Conservation (phyloP, 495 filamentous ascomycete genomes). For the Zalerion maritima region DNA sequence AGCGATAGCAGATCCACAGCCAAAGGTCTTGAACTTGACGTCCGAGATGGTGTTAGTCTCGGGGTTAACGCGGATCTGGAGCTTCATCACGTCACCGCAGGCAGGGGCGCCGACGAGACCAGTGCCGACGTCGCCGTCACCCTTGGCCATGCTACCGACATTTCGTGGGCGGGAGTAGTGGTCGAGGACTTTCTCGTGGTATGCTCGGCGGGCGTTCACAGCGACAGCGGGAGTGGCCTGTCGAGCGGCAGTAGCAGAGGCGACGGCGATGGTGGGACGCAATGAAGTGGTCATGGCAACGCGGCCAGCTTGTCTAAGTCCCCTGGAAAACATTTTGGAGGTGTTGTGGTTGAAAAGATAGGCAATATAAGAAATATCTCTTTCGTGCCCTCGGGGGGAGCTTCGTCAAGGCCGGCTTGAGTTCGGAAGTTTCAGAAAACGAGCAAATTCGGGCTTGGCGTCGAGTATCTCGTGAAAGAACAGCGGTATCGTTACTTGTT, state of each 20-base stretch:
- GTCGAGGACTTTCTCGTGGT: constrained; percentile 63
- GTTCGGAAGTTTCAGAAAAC: too few relatives aligned
- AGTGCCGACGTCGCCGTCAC: constrained; percentile 79
- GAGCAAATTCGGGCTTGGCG: too few relatives aligned
- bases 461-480: constrained; percentile 15
- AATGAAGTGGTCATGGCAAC: constrained; percentile 12
- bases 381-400: not conserved
- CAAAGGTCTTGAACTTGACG: constrained; percentile 97
- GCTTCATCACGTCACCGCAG: constrained; percentile 94
- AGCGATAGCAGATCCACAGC: constrained; percentile 91
- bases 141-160: constrained; percentile 83
- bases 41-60: constrained; percentile 80
- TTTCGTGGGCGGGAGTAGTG: constrained; percentile 91
- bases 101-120: constrained; percentile 78
- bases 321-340: constrained; percentile 19
- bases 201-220: constrained; percentile 28
- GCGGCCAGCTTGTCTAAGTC: constrained; percentile 16
- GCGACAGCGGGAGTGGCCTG: constrained; percentile 20
- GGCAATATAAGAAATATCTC: too few relatives aligned
- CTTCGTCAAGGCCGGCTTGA: too few relatives aligned
- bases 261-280: constrained; percentile 9
- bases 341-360: constrained; percentile 3
- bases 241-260: constrained; percentile 21
- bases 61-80: constrained; percentile 94
- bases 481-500: constrained; percentile 13